Evolutionary conservation across 2,329 filamentous ascomycete genomes (phyloP), one percentile per base, ranked within the genome.

Genomic region (Fusarium tricinctum): DNA sequence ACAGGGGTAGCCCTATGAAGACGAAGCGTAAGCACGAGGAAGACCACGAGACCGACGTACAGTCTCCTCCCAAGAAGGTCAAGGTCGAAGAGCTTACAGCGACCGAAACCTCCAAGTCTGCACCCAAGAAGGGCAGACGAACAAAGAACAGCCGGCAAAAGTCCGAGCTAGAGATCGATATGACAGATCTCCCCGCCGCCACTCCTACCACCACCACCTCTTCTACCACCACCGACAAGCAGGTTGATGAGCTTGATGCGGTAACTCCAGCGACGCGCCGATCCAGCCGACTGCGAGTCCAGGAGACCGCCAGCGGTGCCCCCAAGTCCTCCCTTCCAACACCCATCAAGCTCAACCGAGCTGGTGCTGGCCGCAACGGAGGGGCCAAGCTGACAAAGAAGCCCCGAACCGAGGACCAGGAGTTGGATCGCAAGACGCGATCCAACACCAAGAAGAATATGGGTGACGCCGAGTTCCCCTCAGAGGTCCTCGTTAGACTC

Each of bases 381-480:
- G 69, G 66, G 13, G 45, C 58, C 70, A 8, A 70, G 53, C 26
- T 71, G 75, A 26, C 74, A 14, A 60, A 60, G 58, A 60, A 60
- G 57, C 30, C 56, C 53, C 55, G 75, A 20, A 76, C 62, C 40
- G 74, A 76, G 43, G 75, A 79, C 46, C 76, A 78, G 42, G 76
- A 79, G 39, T 57, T 78, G 49, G 74, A 70, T 5, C 69, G 74
- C 32, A 75, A 77, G 67, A 80, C 78, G 8, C 74, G 75, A 22
- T 56, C 63, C 50, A 80, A 80, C 63, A 80, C 78, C 50, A 72
- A 67, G 55, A 75, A 65, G 63, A 80, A 80, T 68, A 78, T 69
- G 73, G 78, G 77, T 22, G 72, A 75, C 42, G 74, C 78, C 17
- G 76, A 78, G 70, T 76, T 77, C 51, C 77, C 79, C 17, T 72